A percentile compares a stretch with the other conserved stretches of the same genome.
phyloP scores from a whole-genome alignment of 768 basidiomycete species.

The Suillus discolor region DNA sequence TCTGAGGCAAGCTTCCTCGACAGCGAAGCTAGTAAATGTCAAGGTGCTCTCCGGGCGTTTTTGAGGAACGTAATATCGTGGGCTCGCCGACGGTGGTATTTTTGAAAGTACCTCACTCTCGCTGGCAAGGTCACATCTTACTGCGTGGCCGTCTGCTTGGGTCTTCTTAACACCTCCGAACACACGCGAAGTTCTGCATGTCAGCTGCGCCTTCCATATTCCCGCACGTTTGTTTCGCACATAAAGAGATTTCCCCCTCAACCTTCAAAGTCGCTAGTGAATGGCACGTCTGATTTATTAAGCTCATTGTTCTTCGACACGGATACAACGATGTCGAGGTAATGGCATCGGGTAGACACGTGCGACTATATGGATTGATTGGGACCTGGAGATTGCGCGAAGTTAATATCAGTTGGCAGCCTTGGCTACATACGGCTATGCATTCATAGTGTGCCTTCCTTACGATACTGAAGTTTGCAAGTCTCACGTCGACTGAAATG shows the following conservation, averaged over 20 bases:
- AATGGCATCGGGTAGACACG: not conserved
- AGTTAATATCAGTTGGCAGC: not conserved
- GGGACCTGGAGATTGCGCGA: constrained; percentile 1
- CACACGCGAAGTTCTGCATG: not conserved
- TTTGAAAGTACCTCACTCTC: not conserved
- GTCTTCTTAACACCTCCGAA: constrained; percentile 4
- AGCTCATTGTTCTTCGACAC: not conserved
- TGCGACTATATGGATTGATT: not conserved
- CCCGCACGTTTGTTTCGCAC: not conserved
- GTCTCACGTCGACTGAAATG: constrained; percentile 1
- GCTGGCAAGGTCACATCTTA: not conserved
- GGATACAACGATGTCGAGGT: not conserved
- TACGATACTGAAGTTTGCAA: not conserved
- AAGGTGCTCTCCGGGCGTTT: not conserved
- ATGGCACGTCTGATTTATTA: not conserved
- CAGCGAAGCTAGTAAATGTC: not conserved
- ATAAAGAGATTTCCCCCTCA: not conserved
- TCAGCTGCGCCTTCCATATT: not conserved
- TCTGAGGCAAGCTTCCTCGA: not conserved
- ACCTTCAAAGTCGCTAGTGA: not conserved
- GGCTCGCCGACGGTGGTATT: not conserved
- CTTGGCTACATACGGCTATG: not conserved
- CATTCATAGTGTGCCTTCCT: not conserved
- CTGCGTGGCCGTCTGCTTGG: not conserved
- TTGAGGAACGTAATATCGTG: not conserved